Percentiles rank a stretch among this genome's conserved stretches.
These are phyloP conservation scores for Lepraria neglecta DNA, from an alignment of 495 filamentous ascomycete species.

Conservation along the genomic window DNA sequence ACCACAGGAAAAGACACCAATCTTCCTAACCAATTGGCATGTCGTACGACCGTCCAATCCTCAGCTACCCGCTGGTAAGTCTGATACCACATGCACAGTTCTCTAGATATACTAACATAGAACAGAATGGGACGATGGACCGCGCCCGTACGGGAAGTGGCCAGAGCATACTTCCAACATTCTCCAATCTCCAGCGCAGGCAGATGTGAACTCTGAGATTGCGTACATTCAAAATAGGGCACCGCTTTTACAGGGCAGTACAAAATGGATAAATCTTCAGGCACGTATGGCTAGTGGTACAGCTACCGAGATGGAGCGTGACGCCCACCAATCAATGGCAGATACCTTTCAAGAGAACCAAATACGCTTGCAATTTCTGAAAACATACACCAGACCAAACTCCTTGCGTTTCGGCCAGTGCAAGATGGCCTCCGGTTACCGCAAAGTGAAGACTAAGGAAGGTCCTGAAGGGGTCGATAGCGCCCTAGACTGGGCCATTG, in stretches of 20 bases:
- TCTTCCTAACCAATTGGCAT: slow-evolving; percentile 2
- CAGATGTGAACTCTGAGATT: background rate
- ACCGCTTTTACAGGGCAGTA: background rate
- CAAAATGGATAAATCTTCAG: background rate
- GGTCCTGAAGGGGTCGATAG: background rate
- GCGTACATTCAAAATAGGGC: too few relatives aligned
- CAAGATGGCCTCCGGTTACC: background rate
- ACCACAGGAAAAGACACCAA: background rate
- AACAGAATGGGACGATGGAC: background rate
- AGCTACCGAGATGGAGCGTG: background rate
- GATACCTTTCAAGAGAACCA: background rate
- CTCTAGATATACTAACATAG: background rate
- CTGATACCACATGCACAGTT: background rate
- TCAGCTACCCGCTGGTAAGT: background rate
- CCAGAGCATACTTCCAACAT: background rate
- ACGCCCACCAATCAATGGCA: background rate
- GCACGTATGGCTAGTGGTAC: background rate
- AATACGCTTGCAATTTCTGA: background rate
- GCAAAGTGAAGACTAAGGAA: background rate
- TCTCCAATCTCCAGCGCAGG: background rate
- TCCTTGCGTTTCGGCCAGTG: background rate
- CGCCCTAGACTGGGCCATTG: background rate
- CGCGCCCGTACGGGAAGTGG: background rate
- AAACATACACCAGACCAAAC: background rate
- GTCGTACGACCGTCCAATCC: background rate